Percentiles rank a stretch among this genome's conserved stretches.
Evolutionary conservation across 345 rosid species (phyloP).

Genomic region (Syzygium aromaticum): DNA sequence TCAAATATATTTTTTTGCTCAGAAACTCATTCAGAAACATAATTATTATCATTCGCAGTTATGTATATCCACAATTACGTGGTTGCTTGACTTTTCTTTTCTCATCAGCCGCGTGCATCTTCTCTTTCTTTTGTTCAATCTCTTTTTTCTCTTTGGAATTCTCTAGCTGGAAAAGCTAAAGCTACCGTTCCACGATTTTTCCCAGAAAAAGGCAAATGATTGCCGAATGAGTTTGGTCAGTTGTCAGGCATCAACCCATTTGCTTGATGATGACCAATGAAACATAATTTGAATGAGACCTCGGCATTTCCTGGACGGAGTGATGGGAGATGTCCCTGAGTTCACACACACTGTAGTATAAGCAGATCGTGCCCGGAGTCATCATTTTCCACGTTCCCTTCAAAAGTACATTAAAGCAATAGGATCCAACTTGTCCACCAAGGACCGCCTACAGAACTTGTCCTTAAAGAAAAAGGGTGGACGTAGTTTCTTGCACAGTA

Average conservation of each 20-base stretch:
- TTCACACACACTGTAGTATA: background rate
- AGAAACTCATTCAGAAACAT: too few species aligned
- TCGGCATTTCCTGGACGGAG: background rate
- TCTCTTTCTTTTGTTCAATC: background rate
- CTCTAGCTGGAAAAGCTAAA: background rate
- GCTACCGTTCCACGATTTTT: background rate
- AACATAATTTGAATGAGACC: background rate
- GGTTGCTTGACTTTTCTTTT: background rate
- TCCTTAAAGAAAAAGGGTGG: background rate
- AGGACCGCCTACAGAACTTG: background rate
- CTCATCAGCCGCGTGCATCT: background rate
- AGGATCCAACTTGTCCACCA: background rate
- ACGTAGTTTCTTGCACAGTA: background rate
- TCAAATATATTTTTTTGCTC: too few species aligned
- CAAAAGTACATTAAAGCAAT: background rate
- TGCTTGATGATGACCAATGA: background rate
- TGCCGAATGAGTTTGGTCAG: background rate
- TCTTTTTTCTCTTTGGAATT: background rate
- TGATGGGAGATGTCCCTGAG: background rate
- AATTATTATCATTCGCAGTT: too few species aligned
- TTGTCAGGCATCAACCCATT: background rate
- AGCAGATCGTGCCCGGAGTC: background rate
- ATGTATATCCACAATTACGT: background rate
- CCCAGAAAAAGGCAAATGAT: background rate
- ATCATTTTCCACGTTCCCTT: background rate